Conservation (phyloP, 2,329 filamentous ascomycete species). For the Acarospora socialis region DNA sequence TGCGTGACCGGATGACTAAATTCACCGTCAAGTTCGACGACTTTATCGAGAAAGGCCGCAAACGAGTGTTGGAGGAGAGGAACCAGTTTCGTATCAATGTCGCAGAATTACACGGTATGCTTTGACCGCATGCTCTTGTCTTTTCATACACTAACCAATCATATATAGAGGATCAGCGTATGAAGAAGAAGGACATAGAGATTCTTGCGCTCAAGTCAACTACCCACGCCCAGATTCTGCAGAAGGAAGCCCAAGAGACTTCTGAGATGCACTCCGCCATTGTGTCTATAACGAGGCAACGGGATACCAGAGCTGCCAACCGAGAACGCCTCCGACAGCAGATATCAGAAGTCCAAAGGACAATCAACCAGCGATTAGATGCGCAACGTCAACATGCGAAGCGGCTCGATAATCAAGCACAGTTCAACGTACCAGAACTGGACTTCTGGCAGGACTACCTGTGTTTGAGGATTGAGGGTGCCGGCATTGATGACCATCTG, state of each 20-base stretch:
- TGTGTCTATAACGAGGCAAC: slow-evolving; percentile 39
- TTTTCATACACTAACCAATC: slow-evolving; percentile 8
- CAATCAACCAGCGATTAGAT: slow-evolving; percentile 30
- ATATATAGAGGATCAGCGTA: slow-evolving; percentile 67
- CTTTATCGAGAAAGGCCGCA: slow-evolving; percentile 84
- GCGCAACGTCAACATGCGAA: slow-evolving; percentile 40
- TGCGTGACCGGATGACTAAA: slow-evolving; percentile 86
- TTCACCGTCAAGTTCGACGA: slow-evolving; percentile 85
- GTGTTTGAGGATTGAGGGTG: slow-evolving; percentile 78
- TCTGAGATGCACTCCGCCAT: slow-evolving; percentile 49
- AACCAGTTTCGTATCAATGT: slow-evolving; percentile 88
- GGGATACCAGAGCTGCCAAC: slow-evolving; percentile 39
- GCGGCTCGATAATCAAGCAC: slow-evolving; percentile 66
- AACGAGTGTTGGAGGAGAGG: slow-evolving; percentile 78
- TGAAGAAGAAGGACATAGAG: slow-evolving; percentile 77
- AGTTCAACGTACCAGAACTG: slow-evolving; percentile 83
- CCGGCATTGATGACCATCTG: slow-evolving; percentile 66
- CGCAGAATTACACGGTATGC: slow-evolving; percentile 71
- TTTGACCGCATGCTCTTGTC: slow-evolving; percentile 2
- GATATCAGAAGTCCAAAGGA: slow-evolving; percentile 36
- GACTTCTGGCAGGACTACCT: slow-evolving; percentile 93
- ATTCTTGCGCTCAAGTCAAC: slow-evolving; percentile 47
- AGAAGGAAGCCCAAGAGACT: slow-evolving; percentile 47
- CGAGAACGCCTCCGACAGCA: slow-evolving; percentile 42
- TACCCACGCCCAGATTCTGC: slow-evolving; percentile 40